Conservation (phyloP, 768 basidiomycete genomes). For the Suillus ampliporus region DNA sequence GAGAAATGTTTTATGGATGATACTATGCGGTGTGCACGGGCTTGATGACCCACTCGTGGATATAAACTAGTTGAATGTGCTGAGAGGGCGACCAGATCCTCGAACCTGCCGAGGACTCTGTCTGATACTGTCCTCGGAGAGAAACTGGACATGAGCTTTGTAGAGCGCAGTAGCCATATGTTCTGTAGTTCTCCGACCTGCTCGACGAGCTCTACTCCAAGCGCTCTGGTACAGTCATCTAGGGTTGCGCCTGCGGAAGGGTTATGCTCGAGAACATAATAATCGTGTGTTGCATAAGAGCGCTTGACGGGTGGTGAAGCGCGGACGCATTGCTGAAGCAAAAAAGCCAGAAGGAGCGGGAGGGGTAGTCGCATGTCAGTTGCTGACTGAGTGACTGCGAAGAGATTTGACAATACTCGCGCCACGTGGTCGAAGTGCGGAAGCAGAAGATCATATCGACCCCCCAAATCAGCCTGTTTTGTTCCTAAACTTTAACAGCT, state of each 20-base stretch:
- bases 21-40: slow-evolving; percentile 53
- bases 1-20: slow-evolving; percentile 65
- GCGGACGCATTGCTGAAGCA: slow-evolving; percentile 32
- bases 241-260: slow-evolving; percentile 60
- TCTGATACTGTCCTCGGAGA: slow-evolving; percentile 45
- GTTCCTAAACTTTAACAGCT: background rate
- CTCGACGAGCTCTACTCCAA: slow-evolving; percentile 88
- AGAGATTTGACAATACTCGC: background rate
- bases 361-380: slow-evolving; percentile 23
- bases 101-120: slow-evolving; percentile 54
- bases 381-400: background rate
- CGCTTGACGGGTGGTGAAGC: slow-evolving; percentile 53
- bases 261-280: slow-evolving; percentile 80
- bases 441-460: background rate
- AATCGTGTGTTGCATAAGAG: slow-evolving; percentile 69
- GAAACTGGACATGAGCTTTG: slow-evolving; percentile 39
- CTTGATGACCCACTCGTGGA: slow-evolving; percentile 23
- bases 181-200: slow-evolving; percentile 82
- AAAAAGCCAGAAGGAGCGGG: slow-evolving; percentile 32
- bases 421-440: slow-evolving; percentile 8
- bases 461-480: slow-evolving; percentile 6
- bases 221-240: slow-evolving; percentile 56
- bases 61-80: background rate
- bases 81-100: slow-evolving; percentile 43
- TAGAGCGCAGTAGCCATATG: slow-evolving; percentile 81